Evolutionary conservation across 2,329 filamentous ascomycete species (phyloP).

Genomic region (Myriosclerotinia duriaeana): DNA sequence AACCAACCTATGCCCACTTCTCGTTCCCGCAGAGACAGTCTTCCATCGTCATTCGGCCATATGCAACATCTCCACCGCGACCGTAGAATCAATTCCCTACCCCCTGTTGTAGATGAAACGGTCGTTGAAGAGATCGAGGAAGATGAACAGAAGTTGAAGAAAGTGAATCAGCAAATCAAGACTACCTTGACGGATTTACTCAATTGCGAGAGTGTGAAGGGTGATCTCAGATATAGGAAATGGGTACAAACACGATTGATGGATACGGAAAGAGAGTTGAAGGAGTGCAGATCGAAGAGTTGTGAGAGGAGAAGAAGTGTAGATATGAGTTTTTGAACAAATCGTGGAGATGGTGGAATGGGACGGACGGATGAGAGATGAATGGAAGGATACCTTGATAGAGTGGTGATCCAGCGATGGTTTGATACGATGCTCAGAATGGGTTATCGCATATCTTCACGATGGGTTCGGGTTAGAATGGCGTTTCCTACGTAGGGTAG

Average conservation of each 20-base stretch:
- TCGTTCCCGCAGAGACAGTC: slow-evolving; percentile 6
- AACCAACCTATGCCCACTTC: slow-evolving; percentile 24
- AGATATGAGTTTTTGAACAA: slow-evolving; percentile 18
- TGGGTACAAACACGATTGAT: slow-evolving; percentile 55
- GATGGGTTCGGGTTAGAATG: slow-evolving; percentile 10
- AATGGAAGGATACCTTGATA: background rate
- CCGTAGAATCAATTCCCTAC: slow-evolving; percentile 31
- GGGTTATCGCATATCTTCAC: background rate
- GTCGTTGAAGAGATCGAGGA: slow-evolving; percentile 32
- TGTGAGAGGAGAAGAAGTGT: slow-evolving; percentile 32
- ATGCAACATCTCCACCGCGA: slow-evolving; percentile 13
- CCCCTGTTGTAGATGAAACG: slow-evolving; percentile 33
- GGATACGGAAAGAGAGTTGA: slow-evolving; percentile 52
- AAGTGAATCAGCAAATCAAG: slow-evolving; percentile 55
- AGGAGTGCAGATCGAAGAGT: slow-evolving; percentile 32
- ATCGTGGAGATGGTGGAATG: slow-evolving; percentile 10
- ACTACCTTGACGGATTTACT: slow-evolving; percentile 53
- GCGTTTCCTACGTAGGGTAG: background rate
- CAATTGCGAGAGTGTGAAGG: slow-evolving; percentile 51
- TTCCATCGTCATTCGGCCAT: background rate
- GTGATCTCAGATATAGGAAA: slow-evolving; percentile 47
- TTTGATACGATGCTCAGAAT: background rate
- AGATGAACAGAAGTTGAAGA: slow-evolving; percentile 44
- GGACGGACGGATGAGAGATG: background rate
- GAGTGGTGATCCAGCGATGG: background rate